phyloP scores from a whole-genome alignment of 768 basidiomycete genomes.

The Podaxis carcinomalis region DNA sequence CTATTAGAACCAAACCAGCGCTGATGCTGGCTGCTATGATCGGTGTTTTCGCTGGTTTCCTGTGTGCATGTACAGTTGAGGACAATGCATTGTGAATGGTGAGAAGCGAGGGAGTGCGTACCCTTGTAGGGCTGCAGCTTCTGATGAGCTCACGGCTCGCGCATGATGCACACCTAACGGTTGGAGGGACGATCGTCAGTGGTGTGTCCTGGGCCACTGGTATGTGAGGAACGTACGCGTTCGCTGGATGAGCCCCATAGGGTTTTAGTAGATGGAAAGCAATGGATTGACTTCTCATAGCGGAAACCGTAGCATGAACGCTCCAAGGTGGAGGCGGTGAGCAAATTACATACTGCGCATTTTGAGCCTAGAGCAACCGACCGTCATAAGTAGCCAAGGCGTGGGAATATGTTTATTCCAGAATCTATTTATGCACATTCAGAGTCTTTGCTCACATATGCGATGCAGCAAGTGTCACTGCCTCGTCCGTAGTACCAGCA shows the following conservation, averaged over 20 bases:
- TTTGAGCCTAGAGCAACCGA: neutral
- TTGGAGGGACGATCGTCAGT: neutral
- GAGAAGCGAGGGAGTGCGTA: conserved; percentile 14
- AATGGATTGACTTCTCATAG: neutral
- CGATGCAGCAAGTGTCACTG: neutral
- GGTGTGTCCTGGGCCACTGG: neutral
- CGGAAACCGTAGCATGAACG: neutral
- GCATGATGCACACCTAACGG: conserved; percentile 14
- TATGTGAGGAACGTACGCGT: neutral
- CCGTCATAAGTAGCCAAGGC: neutral
- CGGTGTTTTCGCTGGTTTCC: conserved; percentile 53
- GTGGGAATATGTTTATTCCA: neutral
- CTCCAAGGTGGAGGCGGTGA: no score
- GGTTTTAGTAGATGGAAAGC: neutral
- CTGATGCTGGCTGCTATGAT: conserved; percentile 58
- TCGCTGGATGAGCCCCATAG: neutral
- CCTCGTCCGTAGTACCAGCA: conserved; percentile 32
- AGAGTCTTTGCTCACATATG: neutral
- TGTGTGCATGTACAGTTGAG: conserved; percentile 16
- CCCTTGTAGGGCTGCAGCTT: conserved; percentile 37
- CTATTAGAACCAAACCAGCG: conserved; percentile 45
- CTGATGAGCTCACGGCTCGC: conserved; percentile 29
- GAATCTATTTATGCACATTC: neutral
- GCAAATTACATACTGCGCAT: neutral
- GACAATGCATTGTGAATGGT: neutral